Conservation (phyloP, 768 basidiomycete species). For the Podaxis sp. region DNA sequence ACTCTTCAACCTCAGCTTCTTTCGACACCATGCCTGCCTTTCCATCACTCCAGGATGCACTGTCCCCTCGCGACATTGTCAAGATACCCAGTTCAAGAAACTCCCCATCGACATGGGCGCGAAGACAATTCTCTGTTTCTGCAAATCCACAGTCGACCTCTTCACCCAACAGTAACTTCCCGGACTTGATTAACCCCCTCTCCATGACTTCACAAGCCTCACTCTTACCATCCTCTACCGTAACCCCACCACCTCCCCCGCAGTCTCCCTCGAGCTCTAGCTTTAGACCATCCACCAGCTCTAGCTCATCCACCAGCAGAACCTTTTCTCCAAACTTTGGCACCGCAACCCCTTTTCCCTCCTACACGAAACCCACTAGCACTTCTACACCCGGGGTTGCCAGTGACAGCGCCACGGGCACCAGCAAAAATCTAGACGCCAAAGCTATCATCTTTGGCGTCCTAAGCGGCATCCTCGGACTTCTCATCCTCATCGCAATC, state of each 20-base stretch:
- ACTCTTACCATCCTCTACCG: no score
- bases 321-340: neutral
- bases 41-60: neutral
- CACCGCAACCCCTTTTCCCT: neutral
- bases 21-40: neutral
- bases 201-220: no score
- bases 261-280: neutral
- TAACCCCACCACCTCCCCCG: neutral
- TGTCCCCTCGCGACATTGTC: neutral
- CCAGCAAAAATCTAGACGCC: neutral
- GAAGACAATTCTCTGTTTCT: neutral
- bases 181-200: no score
- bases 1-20: neutral
- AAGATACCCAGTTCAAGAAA: neutral
- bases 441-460: neutral
- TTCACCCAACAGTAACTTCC: neutral
- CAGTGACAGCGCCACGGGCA: neutral
- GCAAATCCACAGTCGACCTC: neutral
- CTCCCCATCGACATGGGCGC: neutral
- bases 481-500: neutral
- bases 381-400: neutral
- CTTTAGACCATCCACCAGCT: neutral
- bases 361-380: neutral
- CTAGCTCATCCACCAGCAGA: neutral
- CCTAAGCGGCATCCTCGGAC: neutral